Conservation (phyloP, 495 filamentous ascomycete genomes). For the Hypoxylon perforatum region DNA sequence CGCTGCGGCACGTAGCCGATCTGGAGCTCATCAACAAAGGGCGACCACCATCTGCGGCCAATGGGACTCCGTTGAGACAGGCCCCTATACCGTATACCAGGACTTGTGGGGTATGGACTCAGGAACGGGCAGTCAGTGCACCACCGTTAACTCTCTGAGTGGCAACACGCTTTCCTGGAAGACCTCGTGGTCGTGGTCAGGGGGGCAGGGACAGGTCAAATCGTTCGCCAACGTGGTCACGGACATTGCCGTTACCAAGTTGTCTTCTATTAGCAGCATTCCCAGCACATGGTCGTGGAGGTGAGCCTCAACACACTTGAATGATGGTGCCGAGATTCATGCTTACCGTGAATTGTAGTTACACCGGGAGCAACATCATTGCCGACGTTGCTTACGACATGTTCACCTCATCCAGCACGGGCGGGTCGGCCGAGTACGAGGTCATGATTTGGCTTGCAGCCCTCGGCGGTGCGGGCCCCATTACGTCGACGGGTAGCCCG, state of each 20-base stretch:
- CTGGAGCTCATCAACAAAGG: no score
- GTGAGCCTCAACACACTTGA: no score
- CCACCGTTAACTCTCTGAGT: conserved; percentile 59
- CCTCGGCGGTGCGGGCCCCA: conserved; percentile 70
- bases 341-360: no score
- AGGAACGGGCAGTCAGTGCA: conserved; percentile 68
- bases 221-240: conserved; percentile 67
- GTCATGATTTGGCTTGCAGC: conserved; percentile 79
- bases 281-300: conserved; percentile 65
- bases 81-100: conserved; percentile 54
- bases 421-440: conserved; percentile 66
- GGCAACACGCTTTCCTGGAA: conserved; percentile 64
- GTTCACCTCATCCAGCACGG: conserved; percentile 63
- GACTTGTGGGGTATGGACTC: conserved; percentile 63
- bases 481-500: conserved; percentile 66
- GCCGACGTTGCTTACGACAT: conserved; percentile 75
- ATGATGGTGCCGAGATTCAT: no score
- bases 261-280: conserved; percentile 64
- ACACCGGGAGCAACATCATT: conserved; percentile 64
- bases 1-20: no score
- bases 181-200: conserved; percentile 68
- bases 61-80: no score
- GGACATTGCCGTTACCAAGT: conserved; percentile 54
- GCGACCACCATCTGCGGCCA: no score
- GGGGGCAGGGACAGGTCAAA: conserved; percentile 65